phyloP scores from a whole-genome alignment of 345 rosid species.

The Gossypium sturtianum region DNA sequence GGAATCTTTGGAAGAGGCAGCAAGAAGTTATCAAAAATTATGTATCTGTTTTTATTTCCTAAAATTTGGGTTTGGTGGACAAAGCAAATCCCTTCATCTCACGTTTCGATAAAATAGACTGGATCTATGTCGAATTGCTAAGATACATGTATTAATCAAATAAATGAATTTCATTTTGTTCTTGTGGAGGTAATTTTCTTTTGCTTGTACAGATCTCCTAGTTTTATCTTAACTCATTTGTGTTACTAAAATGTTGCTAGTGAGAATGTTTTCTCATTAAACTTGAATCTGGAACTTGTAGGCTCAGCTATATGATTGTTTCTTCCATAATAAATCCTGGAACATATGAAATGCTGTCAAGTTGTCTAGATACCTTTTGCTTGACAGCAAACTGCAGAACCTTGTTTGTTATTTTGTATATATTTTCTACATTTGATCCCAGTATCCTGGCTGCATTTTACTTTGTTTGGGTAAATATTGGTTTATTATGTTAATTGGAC shows the following conservation, averaged over 20 bases:
- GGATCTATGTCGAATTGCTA: too few relatives aligned
- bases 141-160: too few relatives aligned
- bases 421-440: background rate
- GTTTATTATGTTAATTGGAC: background rate
- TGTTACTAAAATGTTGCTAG: background rate
- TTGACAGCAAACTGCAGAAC: background rate
- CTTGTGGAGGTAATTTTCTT: conserved; percentile 7
- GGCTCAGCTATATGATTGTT: background rate
- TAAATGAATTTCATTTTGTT: too few relatives aligned
- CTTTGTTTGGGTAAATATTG: background rate
- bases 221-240: background rate
- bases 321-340: background rate
- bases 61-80: too few relatives aligned
- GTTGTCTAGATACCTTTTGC: background rate
- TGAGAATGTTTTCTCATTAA: background rate
- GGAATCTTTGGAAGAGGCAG: too few relatives aligned
- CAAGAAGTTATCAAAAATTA: too few relatives aligned
- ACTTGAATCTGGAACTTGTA: background rate
- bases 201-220: background rate
- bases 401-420: background rate
- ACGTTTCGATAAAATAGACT: too few relatives aligned
- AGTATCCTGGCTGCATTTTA: background rate
- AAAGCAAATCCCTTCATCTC: too few relatives aligned
- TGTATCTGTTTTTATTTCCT: too few relatives aligned
- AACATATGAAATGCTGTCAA: background rate